Conservation (phyloP, 371 early-diverging fungal genomes). For the Zopfochytrium polystomum region DNA sequence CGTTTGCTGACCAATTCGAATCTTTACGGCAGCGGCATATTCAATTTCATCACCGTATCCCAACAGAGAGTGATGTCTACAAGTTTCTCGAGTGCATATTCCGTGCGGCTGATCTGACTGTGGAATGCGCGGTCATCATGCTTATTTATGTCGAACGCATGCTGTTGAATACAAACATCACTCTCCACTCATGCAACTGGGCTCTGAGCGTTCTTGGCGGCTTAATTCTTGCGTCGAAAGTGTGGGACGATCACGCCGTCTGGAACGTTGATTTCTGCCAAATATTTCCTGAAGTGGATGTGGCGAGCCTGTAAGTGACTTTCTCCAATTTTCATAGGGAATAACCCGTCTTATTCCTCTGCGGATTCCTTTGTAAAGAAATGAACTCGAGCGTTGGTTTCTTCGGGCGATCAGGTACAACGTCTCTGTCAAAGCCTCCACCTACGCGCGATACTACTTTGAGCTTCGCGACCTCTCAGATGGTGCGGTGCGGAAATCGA, state of each 20-base stretch:
- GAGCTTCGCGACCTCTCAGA: conserved; percentile 52
- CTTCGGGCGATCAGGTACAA: conserved; percentile 58
- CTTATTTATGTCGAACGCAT: conserved; percentile 71
- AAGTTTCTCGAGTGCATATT: conserved; percentile 50
- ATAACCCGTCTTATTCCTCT: background rate
- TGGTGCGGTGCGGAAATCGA: conserved; percentile 22
- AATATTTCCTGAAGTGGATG: conserved; percentile 68
- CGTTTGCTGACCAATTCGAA: conserved; percentile 1
- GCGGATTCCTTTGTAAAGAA: conserved; percentile 25
- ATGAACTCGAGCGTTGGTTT: conserved; percentile 60
- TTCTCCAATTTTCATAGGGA: background rate
- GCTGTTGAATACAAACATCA: conserved; percentile 58
- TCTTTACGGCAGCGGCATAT: conserved; percentile 37
- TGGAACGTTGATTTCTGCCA: conserved; percentile 80
- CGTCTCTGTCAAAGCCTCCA: conserved; percentile 57
- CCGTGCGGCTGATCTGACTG: conserved; percentile 55
- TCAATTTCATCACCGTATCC: conserved; percentile 38
- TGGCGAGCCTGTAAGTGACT: conserved; percentile 53
- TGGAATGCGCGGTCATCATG: conserved; percentile 72
- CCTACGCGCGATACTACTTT: conserved; percentile 61
- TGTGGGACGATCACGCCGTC: conserved; percentile 87
- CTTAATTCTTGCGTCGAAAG: conserved; percentile 70
- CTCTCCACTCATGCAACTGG: conserved; percentile 69
- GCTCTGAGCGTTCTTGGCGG: conserved; percentile 66
- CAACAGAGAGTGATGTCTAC: conserved; percentile 42